Percentiles rank a stretch among this genome's conserved stretches.
These are phyloP conservation scores for Chaetoscypha palmicola DNA, from an alignment of 2,329 filamentous ascomycete genomes.

Conservation along the genomic window DNA sequence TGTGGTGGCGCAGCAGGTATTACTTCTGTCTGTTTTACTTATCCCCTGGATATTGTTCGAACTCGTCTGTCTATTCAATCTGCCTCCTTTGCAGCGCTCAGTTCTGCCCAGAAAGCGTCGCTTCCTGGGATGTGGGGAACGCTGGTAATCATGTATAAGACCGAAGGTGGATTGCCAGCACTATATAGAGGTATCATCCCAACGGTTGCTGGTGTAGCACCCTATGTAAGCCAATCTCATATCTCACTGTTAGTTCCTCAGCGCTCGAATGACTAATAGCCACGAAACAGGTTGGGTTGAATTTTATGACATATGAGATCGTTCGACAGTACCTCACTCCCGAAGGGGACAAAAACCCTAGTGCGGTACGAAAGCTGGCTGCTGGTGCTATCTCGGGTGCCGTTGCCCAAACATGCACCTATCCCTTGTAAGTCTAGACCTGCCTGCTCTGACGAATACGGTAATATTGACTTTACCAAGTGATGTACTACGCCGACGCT, in stretches of 20 bases:
- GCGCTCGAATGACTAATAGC: constrained; percentile 24
- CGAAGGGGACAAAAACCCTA: constrained; percentile 80
- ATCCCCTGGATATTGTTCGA: constrained; percentile 94
- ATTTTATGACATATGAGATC: constrained; percentile 97
- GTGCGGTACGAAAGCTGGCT: constrained; percentile 69
- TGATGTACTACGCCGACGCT: constrained; percentile 85
- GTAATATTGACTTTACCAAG: constrained; percentile 38
- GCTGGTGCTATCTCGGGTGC: constrained; percentile 94
- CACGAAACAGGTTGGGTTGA: constrained; percentile 71
- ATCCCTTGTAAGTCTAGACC: constrained; percentile 71
- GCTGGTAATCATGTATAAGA: constrained; percentile 76
- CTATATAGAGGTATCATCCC: constrained; percentile 94
- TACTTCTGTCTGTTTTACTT: constrained; percentile 90
- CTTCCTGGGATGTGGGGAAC: constrained; percentile 91
- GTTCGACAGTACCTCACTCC: constrained; percentile 77
- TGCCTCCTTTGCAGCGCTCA: constrained; percentile 81
- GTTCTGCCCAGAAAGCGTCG: constrained; percentile 51
- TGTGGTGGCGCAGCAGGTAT: constrained; percentile 90
- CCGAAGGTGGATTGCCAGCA: constrained; percentile 75
- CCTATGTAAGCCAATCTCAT: constrained; percentile 74
- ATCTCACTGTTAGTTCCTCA: too few relatives aligned
- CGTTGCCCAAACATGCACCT: constrained; percentile 95
- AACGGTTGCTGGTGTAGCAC: constrained; percentile 89
- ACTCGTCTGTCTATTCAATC: constrained; percentile 94
- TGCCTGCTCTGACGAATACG: not conserved